Evolutionary conservation across 306 rosid species (phyloP).

Genomic region (Biancaea sappan): DNA sequence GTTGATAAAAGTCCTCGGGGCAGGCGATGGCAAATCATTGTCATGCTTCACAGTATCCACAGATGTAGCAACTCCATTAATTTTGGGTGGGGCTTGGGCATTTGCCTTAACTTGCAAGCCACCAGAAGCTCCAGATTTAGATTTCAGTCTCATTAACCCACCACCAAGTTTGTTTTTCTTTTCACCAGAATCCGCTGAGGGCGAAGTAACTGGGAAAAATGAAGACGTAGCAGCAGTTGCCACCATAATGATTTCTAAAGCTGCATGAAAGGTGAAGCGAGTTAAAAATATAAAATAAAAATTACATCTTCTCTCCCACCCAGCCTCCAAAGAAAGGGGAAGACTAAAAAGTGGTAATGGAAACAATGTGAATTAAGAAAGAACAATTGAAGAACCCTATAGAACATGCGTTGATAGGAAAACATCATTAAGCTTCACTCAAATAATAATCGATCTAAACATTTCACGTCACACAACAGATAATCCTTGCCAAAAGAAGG

Average conservation of each 20-base stretch:
- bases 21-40: conserved; percentile 58
- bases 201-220: conserved; percentile 67
- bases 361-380: background rate
- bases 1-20: conserved; percentile 90
- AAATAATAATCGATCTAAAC: conserved; percentile 28
- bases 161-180: conserved; percentile 56
- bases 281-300: conserved; percentile 9
- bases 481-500: background rate
- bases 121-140: conserved; percentile 57
- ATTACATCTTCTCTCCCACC: conserved; percentile 8
- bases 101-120: conserved; percentile 82
- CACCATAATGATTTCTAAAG: conserved; percentile 69
- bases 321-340: conserved; percentile 11
- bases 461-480: conserved; percentile 21
- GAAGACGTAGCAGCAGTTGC: conserved; percentile 82
- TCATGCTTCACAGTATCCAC: conserved; percentile 63
- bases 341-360: background rate
- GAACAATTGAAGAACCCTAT: background rate
- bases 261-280: conserved; percentile 31
- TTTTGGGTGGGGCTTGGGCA: conserved; percentile 91
- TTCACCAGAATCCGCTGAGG: conserved; percentile 51
- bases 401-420: conserved; percentile 13
- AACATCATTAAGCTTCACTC: conserved; percentile 15
- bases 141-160: conserved; percentile 60
- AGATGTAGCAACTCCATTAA: conserved; percentile 79